Base-by-base conservation (phyloP, 164 flowering plant genomes). In the Tetracentron sinense region DNA sequence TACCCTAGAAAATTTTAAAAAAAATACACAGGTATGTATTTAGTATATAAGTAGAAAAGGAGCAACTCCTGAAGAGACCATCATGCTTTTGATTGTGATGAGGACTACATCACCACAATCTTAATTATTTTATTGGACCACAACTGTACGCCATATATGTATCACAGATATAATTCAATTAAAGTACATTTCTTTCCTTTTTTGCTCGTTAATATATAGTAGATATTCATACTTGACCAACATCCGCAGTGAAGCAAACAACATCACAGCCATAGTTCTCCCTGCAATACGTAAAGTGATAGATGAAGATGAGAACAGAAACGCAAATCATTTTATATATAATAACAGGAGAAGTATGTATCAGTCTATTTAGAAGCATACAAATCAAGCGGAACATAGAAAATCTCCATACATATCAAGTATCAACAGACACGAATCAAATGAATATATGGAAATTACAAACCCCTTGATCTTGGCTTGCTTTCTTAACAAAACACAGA, bases 181-280 rank as follows among this genome's bases (percentile, higher is more conserved):
- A 23, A 31, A 11, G 48, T 17, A 16, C 22, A 29, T n/a, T n/a
- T n/a, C n/a, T n/a, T n/a, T n/a, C n/a, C n/a, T n/a, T n/a, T n/a
- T n/a, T n/a, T n/a, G n/a, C n/a, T n/a, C n/a, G n/a, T n/a, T n/a
- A n/a, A n/a, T n/a, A n/a, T n/a, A n/a, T n/a, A n/a, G n/a, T n/a
- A n/a, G n/a, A n/a, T n/a, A n/a, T n/a, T n/a, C 76, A 65, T 85
- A 94, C 98, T 71, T 90, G 98, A n/a, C 97, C 98, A 80, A 94
- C 97, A 83, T 94, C 98, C 21, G 97, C 98, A 61, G 97, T 94
- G 75, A 94, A 94, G 78, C 98, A 94, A 58, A 94, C 97, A 64
- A 94, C 98, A 49, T 94, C 98, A 58, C 98, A 94, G 22, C 95
- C 97, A 74, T 94, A 94, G 63, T 91, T 90, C 74, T 94, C 97